These are phyloP conservation scores for Linnemannia zychae DNA, from an alignment of 192 early-diverging fungal genomes.

Conservation along the genomic window DNA sequence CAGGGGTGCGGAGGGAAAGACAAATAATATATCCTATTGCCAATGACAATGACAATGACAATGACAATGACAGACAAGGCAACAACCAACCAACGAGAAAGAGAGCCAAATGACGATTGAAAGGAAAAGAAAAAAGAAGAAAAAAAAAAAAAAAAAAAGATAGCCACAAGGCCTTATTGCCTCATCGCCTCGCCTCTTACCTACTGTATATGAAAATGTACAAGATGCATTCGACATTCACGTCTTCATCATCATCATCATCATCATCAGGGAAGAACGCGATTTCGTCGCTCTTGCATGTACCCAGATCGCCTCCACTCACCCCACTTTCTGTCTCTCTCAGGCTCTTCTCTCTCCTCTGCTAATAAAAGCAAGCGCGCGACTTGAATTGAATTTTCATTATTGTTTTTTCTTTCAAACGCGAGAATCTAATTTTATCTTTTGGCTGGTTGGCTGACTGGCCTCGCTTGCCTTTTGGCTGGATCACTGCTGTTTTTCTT, in stretches of 20 bases:
- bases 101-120: no score
- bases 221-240: no score
- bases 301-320: slow-evolving; percentile 1
- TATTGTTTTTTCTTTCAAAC: background rate
- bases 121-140: no score
- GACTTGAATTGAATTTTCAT: slow-evolving; percentile 3
- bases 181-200: no score
- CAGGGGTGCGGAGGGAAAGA: background rate
- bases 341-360: background rate
- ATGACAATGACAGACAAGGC: background rate
- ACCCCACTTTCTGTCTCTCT: background rate
- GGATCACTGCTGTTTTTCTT: background rate
- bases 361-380: slow-evolving; percentile 10
- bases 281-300: slow-evolving; percentile 1
- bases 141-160: no score
- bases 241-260: background rate
- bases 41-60: background rate
- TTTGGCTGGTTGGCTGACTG: background rate
- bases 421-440: slow-evolving; percentile 9
- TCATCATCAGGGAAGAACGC: background rate
- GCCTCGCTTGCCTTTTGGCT: background rate
- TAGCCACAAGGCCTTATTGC: no score
- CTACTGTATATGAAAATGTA: no score
- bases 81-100: no score
- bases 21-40: no score